Conservation (phyloP, 2,329 filamentous ascomycete species). For the Macroventuria anomochaeta region DNA sequence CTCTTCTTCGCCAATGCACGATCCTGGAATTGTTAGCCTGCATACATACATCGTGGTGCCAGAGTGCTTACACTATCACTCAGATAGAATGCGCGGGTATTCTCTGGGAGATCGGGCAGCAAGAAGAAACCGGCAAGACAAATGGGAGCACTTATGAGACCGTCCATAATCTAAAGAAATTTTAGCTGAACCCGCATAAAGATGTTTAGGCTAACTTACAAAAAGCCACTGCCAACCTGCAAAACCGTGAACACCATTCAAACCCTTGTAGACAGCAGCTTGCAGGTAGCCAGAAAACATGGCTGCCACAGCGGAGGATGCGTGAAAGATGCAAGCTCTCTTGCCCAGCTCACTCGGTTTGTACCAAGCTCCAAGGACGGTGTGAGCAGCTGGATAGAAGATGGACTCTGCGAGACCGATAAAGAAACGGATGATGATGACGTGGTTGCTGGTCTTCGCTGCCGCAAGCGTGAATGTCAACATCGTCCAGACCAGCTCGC, state of each 20-base stretch:
- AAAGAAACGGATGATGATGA: constrained; percentile 33
- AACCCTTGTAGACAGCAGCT: constrained; percentile 27
- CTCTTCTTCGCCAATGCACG: constrained; percentile 22
- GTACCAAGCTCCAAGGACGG: constrained; percentile 33
- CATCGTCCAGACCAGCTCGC: constrained; percentile 30
- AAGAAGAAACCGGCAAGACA: constrained; percentile 24
- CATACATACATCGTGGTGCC: too few relatives aligned
- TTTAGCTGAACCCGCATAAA: neutral
- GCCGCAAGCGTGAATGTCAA: constrained; percentile 31
- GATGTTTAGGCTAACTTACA: constrained; percentile 1
- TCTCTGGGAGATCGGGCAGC: constrained; percentile 30
- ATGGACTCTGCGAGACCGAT: constrained; percentile 28
- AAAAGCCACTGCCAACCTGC: constrained; percentile 35
- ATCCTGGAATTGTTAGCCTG: constrained; percentile 10
- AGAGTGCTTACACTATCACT: constrained; percentile 14
- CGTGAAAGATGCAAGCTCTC: constrained; percentile 33
- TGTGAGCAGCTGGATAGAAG: constrained; percentile 31
- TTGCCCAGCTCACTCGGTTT: constrained; percentile 33
- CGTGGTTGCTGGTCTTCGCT: constrained; percentile 30
- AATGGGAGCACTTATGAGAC: constrained; percentile 23
- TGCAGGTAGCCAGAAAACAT: constrained; percentile 36
- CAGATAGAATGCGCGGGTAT: constrained; percentile 21
- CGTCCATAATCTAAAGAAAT: constrained; percentile 23
- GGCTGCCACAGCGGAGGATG: constrained; percentile 25
- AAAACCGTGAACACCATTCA: constrained; percentile 26